phyloP scores from a whole-genome alignment of 495 filamentous ascomycete genomes.

The Xanthoparmelia taractica region DNA sequence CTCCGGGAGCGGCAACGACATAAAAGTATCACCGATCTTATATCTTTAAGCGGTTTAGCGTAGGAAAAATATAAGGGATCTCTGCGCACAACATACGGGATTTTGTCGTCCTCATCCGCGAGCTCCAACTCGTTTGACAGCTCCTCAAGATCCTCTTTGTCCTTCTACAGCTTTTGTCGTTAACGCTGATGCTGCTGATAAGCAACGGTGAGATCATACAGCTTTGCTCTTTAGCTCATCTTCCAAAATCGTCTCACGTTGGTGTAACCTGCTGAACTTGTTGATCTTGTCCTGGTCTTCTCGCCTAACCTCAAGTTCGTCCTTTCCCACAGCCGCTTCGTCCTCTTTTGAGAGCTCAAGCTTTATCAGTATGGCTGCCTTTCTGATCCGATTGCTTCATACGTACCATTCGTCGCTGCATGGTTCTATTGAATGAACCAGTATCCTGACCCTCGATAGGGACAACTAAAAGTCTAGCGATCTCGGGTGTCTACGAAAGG shows the following conservation, averaged over 20 bases:
- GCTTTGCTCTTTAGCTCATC: slow-evolving; percentile 76
- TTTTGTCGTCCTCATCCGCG: slow-evolving; percentile 85
- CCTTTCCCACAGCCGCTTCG: slow-evolving; percentile 59
- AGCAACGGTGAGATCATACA: slow-evolving; percentile 38
- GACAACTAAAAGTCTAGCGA: not conserved
- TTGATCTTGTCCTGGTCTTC: slow-evolving; percentile 99
- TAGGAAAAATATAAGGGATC: not conserved
- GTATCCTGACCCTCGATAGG: no score
- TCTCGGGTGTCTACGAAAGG: not conserved
- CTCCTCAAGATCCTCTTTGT: slow-evolving; percentile 96
- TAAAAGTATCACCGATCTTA: slow-evolving; percentile 92
- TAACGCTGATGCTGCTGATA: slow-evolving; percentile 9
- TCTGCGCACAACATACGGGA: slow-evolving; percentile 56
- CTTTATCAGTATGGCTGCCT: not conserved
- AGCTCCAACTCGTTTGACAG: slow-evolving; percentile 85
- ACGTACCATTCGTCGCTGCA: slow-evolving; percentile 27
- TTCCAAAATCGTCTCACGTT: slow-evolving; percentile 67
- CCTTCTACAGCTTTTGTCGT: slow-evolving; percentile 59
- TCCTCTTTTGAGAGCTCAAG: slow-evolving; percentile 85
- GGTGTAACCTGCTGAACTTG: slow-evolving; percentile 89
- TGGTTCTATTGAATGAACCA: no score
- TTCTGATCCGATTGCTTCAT: not conserved
- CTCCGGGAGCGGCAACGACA: slow-evolving; percentile 72
- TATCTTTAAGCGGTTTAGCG: slow-evolving; percentile 50
- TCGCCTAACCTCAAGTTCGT: slow-evolving; percentile 84